Conservation (phyloP, 768 basidiomycete genomes). For the Hysterangium stoloniferum region DNA sequence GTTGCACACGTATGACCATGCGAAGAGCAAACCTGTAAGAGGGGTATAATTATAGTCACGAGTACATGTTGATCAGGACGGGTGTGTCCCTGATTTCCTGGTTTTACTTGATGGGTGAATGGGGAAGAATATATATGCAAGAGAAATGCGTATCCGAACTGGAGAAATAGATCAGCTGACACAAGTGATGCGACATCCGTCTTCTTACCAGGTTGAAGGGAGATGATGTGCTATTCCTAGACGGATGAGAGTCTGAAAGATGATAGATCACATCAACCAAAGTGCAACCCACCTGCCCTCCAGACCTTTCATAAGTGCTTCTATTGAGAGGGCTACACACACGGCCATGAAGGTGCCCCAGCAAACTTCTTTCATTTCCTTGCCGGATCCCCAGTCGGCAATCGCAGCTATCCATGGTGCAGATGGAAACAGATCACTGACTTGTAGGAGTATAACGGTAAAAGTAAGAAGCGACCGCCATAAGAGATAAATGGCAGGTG, state of each 20-base stretch:
- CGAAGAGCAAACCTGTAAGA: conserved; percentile 49
- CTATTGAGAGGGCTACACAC: conserved; percentile 56
- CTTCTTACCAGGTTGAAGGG: conserved; percentile 65
- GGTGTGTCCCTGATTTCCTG: conserved; percentile 37
- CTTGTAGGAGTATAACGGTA: conserved; percentile 51
- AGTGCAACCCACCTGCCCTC: conserved; percentile 43
- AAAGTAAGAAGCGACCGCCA: conserved; percentile 49
- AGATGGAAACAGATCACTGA: conserved; percentile 35
- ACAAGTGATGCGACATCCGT: conserved; percentile 1
- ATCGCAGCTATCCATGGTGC: conserved; percentile 28
- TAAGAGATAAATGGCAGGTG: conserved; percentile 60
- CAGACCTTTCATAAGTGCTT: conserved; percentile 58
- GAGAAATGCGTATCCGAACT: conserved; percentile 75
- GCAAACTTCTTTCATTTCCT: conserved; percentile 56
- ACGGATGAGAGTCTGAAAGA: background rate
- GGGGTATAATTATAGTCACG: conserved; percentile 64
- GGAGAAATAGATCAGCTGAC: conserved; percentile 4
- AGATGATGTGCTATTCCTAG: conserved; percentile 22
- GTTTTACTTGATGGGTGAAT: conserved; percentile 36
- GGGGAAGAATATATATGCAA: conserved; percentile 69
- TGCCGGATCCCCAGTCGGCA: conserved; percentile 37
- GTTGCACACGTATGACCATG: background rate
- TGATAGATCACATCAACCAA: background rate
- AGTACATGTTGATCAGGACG: conserved; percentile 68
- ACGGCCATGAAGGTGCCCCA: conserved; percentile 69